Conservation (phyloP, 306 rosid genomes). For the Corylus avellana region DNA sequence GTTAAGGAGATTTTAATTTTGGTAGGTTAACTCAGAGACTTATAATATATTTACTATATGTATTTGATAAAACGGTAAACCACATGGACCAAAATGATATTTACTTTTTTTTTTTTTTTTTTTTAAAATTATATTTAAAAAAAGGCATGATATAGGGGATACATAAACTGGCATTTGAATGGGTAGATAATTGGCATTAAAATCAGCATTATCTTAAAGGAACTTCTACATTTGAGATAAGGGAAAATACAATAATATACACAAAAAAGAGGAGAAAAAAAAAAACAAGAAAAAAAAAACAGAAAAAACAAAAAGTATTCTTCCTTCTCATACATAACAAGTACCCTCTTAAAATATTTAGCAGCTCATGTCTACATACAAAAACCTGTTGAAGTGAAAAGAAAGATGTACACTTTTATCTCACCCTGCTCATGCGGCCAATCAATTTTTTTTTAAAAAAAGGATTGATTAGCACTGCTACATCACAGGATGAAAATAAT, state of each 20-base stretch:
- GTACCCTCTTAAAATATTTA: conserved; percentile 15
- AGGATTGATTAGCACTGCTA: no score
- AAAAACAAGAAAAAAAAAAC: no score
- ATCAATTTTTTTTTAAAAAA: no score
- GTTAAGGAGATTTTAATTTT: no score
- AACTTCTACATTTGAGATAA: background rate
- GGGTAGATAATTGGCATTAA: background rate
- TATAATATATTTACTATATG: no score
- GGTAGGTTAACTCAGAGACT: no score
- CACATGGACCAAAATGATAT: no score
- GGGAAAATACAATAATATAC: background rate
- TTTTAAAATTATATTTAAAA: background rate
- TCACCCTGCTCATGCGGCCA: no score
- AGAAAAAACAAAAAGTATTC: background rate
- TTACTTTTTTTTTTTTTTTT: background rate
- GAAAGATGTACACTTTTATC: no score
- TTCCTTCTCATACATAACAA: conserved; percentile 22
- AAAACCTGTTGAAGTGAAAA: background rate
- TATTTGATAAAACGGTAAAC: no score
- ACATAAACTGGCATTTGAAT: background rate
- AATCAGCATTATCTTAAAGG: background rate
- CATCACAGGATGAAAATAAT: no score
- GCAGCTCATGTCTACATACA: conserved; percentile 14
- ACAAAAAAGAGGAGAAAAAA: no score
- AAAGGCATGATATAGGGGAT: background rate